Percentiles rank a stretch among this genome's conserved stretches.
Conservation (phyloP, 139 green algal species). For the Tetratostichococcus sp. region DNA sequence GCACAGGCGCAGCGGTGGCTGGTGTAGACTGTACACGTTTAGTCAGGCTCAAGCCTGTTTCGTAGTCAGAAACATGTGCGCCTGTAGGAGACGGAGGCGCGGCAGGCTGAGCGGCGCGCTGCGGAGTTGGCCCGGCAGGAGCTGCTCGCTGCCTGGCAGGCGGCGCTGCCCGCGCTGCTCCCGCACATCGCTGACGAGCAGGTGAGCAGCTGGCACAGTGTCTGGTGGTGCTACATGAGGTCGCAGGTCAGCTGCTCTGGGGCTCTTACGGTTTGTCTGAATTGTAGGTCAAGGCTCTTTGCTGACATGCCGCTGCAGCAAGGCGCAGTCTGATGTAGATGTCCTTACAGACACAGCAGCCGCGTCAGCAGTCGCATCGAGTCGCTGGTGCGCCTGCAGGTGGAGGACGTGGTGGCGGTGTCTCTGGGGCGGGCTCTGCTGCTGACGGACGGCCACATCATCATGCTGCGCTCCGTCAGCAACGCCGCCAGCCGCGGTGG, state of each 20-base stretch:
- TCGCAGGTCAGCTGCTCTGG: too few relatives aligned
- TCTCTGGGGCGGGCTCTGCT: constrained; percentile 58
- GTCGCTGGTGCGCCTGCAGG: constrained; percentile 3
- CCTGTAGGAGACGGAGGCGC: constrained; percentile 19
- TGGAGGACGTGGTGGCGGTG: constrained; percentile 65
- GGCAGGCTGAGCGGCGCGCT: constrained; percentile 16
- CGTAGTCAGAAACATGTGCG: neutral
- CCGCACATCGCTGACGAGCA: constrained; percentile 34
- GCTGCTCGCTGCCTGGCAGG: constrained; percentile 59
- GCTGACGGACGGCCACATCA: constrained; percentile 65
- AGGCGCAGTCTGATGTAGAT: neutral
- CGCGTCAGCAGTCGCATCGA: neutral
- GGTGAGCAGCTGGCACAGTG: neutral
- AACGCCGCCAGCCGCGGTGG: neutral
- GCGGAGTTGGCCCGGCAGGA: constrained; percentile 3
- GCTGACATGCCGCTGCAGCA: too few relatives aligned
- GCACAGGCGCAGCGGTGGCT: too few relatives aligned
- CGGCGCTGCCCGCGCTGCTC: constrained; percentile 50
- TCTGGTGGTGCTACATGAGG: neutral
- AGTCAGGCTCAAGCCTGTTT: too few relatives aligned
- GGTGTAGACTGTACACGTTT: too few relatives aligned
- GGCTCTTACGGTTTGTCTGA: neutral
- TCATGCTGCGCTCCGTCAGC: constrained; percentile 45
- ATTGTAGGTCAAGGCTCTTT: neutral
- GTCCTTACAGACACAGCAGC: neutral